phyloP scores from a whole-genome alignment of 2,329 filamentous ascomycete genomes.

The Apiospora phragmitis region DNA sequence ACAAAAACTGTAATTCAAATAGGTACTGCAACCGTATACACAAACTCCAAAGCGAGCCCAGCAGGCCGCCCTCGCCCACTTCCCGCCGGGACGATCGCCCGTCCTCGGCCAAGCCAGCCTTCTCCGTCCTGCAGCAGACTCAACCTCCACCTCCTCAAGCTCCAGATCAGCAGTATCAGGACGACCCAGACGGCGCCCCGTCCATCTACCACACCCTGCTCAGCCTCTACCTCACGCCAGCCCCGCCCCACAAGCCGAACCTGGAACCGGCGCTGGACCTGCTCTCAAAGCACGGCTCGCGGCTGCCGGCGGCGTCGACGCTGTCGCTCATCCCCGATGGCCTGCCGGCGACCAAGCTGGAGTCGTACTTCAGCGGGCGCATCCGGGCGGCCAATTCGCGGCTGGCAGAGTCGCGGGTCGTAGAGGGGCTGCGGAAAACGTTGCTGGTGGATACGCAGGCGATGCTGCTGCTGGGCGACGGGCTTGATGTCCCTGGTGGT shows the following conservation, averaged over 20 bases:
- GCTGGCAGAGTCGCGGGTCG: slow-evolving; percentile 77
- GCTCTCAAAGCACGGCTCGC: slow-evolving; percentile 88
- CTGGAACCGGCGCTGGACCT: slow-evolving; percentile 81
- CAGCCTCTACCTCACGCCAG: slow-evolving; percentile 83
- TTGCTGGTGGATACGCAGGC: slow-evolving; percentile 78
- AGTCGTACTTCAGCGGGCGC: slow-evolving; percentile 87
- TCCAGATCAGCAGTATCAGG: slow-evolving; percentile 43
- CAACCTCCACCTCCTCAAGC: too few relatives aligned
- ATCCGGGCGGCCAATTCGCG: slow-evolving; percentile 84
- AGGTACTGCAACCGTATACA: slow-evolving; percentile 90
- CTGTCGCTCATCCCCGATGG: slow-evolving; percentile 81
- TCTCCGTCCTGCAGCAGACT: neutral
- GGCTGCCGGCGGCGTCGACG: slow-evolving; percentile 84
- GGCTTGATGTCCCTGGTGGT: slow-evolving; percentile 39
- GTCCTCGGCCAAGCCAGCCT: slow-evolving; percentile 24
- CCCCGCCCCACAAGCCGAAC: slow-evolving; percentile 68
- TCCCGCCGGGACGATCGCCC: slow-evolving; percentile 32
- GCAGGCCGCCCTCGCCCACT: slow-evolving; percentile 31
- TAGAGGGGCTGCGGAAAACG: slow-evolving; percentile 74
- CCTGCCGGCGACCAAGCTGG: slow-evolving; percentile 76
- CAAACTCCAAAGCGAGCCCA: slow-evolving; percentile 52
- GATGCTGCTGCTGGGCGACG: slow-evolving; percentile 70
- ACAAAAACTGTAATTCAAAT: neutral
- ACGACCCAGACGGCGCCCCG: slow-evolving; percentile 50
- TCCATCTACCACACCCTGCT: slow-evolving; percentile 93